phyloP scores from a whole-genome alignment of 2,329 filamentous ascomycete genomes.

The Colletotrichum sp. region DNA sequence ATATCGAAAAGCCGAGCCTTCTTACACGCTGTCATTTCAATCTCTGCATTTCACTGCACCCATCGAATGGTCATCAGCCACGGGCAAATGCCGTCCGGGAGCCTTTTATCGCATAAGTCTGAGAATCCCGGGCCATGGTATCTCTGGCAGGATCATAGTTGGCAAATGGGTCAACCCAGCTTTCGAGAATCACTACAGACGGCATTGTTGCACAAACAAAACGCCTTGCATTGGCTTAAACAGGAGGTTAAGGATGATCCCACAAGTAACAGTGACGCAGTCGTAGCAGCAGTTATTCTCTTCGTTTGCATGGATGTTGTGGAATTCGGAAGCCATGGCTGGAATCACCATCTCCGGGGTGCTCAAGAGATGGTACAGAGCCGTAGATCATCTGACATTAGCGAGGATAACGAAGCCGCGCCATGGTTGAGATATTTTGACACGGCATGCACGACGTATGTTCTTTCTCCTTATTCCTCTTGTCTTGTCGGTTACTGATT shows the following conservation, averaged over 20 bases:
- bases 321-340: constrained; percentile 11
- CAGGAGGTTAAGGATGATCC: neutral
- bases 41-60: constrained; percentile 13
- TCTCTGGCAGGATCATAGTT: neutral
- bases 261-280: neutral
- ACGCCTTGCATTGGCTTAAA: neutral
- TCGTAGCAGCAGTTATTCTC: constrained; percentile 7
- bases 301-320: constrained; percentile 17
- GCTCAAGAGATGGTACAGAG: neutral
- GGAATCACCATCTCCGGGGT: constrained; percentile 7
- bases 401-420: neutral
- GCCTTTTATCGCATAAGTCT: neutral
- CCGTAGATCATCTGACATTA: neutral
- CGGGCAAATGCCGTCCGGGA: neutral
- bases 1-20: neutral
- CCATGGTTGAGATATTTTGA: constrained; percentile 9
- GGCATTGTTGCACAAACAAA: constrained; percentile 6
- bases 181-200: neutral
- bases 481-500: neutral
- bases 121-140: neutral
- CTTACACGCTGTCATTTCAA: constrained; percentile 1
- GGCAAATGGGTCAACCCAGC: neutral
- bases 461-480: neutral
- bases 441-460: constrained; percentile 9
- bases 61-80: constrained; percentile 6